Evolutionary conservation across 2,329 filamentous ascomycete genomes (phyloP).

Genomic region (Xylaria sp.): DNA sequence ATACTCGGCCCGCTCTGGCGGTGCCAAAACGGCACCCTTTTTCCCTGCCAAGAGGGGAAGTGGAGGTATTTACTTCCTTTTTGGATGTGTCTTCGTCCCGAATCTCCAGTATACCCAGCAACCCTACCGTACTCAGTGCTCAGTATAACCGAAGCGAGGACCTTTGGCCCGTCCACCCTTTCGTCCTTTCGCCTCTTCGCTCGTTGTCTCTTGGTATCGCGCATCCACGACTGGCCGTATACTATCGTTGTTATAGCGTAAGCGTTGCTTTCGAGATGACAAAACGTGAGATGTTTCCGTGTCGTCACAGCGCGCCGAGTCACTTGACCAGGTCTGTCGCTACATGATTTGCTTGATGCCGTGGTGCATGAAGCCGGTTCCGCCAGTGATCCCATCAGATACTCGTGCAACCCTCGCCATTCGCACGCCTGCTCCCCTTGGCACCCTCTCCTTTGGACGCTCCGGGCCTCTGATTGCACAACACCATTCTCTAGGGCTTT

Average conservation of each 20-base stretch:
- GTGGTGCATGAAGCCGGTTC: slow-evolving; percentile 33
- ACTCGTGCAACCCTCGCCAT: slow-evolving; percentile 27
- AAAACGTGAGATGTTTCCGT: slow-evolving; percentile 33
- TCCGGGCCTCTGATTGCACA: slow-evolving; percentile 19
- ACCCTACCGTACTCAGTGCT: too few species aligned
- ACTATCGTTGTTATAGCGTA: slow-evolving; percentile 1
- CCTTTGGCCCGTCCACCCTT: background rate
- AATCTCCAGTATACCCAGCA: slow-evolving; percentile 5
- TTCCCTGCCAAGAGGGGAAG: slow-evolving; percentile 18
- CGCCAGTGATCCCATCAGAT: slow-evolving; percentile 29
- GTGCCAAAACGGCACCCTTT: slow-evolving; percentile 25
- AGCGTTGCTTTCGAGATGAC: slow-evolving; percentile 24
- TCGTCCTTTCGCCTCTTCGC: background rate
- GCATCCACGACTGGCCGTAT: background rate
- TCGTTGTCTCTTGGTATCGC: background rate
- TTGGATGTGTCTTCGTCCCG: slow-evolving; percentile 22
- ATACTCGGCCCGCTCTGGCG: slow-evolving; percentile 32
- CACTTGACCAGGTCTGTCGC: slow-evolving; percentile 36
- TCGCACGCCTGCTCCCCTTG: slow-evolving; percentile 11
- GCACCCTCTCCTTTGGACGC: slow-evolving; percentile 6
- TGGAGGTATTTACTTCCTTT: slow-evolving; percentile 28
- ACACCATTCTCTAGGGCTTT: slow-evolving; percentile 11
- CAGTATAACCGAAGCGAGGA: background rate
- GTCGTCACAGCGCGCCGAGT: slow-evolving; percentile 29
- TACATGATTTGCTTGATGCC: slow-evolving; percentile 36